Conservation (phyloP, 441 rosid species). For the Iberis amara region DNA sequence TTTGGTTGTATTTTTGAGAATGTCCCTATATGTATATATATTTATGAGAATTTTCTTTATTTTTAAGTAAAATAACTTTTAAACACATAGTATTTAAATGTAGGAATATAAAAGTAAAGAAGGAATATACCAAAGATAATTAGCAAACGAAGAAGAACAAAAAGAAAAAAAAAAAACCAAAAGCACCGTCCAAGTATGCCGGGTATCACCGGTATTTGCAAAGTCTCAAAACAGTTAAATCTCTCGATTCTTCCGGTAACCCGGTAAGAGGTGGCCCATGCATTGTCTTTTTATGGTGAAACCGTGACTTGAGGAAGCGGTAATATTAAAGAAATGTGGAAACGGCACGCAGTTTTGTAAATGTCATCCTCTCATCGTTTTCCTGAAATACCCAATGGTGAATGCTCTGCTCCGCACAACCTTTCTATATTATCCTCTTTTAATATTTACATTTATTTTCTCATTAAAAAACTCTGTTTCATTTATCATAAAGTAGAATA, state of each 20-base stretch:
- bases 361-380: slow-evolving; percentile 11
- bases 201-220: slow-evolving; percentile 25
- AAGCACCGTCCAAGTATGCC: not conserved
- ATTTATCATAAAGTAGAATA: not conserved
- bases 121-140: not conserved
- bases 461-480: not conserved
- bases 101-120: no score
- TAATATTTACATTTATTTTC: not conserved
- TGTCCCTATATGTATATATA: no score
- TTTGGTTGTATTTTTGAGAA: no score
- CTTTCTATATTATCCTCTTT: slow-evolving; percentile 29
- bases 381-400: slow-evolving; percentile 23
- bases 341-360: slow-evolving; percentile 25
- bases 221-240: not conserved
- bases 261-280: slow-evolving; percentile 22
- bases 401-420: slow-evolving; percentile 24
- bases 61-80: no score
- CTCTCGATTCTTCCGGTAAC: slow-evolving; percentile 32
- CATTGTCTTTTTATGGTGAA: slow-evolving; percentile 22
- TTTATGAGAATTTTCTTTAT: no score
- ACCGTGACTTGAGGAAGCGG: slow-evolving; percentile 33
- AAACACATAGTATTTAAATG: no score
- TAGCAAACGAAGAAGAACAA: no score
- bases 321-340: slow-evolving; percentile 15
- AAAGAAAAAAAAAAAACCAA: not conserved